Percentiles rank a stretch among this genome's conserved stretches.
Conservation (phyloP, 345 rosid genomes). For the Excoecaria agallocha region DNA sequence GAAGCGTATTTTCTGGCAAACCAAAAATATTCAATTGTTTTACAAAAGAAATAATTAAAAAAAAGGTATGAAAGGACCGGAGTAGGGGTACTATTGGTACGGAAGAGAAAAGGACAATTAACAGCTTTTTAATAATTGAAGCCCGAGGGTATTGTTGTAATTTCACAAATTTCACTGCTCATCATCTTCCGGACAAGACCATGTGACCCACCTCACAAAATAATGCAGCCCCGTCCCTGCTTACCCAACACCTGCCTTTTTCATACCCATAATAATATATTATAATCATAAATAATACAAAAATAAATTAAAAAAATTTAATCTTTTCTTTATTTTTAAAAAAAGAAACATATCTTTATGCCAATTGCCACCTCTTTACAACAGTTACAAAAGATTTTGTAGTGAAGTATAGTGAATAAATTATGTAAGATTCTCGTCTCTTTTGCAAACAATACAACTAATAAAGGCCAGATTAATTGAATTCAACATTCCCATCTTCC, state of each 20-base stretch:
- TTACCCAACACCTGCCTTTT: constrained; percentile 1
- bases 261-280: background rate
- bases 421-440: constrained; percentile 29
- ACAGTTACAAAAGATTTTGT: constrained; percentile 6
- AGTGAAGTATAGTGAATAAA: constrained; percentile 15
- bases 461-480: constrained; percentile 10
- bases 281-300: background rate
- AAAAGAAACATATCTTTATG: background rate
- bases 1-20: too few species aligned
- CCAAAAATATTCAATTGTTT: too few species aligned
- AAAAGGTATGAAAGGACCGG: background rate
- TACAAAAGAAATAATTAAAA: background rate
- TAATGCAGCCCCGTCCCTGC: constrained; percentile 27
- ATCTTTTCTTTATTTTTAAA: background rate
- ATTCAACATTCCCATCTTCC: constrained; percentile 46
- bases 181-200: constrained; percentile 42
- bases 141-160: background rate
- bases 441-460: constrained; percentile 1
- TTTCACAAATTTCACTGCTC: background rate
- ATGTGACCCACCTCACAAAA: constrained; percentile 54
- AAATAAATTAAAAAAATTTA: background rate
- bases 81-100: constrained; percentile 12
- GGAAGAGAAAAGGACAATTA: constrained; percentile 11
- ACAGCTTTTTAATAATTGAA: background rate
- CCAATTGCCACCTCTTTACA: background rate